These are phyloP conservation scores for Penicillium sp. DNA, from an alignment of 2,329 filamentous ascomycete species.

Conservation along the genomic window DNA sequence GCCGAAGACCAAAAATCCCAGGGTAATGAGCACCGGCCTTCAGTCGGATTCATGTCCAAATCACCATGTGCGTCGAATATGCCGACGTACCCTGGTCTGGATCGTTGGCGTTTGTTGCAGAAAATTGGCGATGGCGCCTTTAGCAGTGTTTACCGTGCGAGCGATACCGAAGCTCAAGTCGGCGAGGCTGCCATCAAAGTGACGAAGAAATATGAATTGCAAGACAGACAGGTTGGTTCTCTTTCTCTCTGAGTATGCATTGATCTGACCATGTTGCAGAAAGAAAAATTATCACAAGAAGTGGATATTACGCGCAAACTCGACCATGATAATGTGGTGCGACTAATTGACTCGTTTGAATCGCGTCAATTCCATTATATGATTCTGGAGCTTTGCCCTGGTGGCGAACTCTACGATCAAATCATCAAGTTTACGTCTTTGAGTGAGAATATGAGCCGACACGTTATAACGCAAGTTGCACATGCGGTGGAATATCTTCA, in stretches of 20 bases:
- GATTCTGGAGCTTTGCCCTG: constrained; percentile 5
- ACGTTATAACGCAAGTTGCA: constrained; percentile 13
- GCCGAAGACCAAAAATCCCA: background rate
- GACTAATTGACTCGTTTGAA: constrained; percentile 8
- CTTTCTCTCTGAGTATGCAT: background rate
- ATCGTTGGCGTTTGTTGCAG: constrained; percentile 8
- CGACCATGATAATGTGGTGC: constrained; percentile 5
- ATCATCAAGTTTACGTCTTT: constrained; percentile 11
- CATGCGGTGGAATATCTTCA: constrained; percentile 10
- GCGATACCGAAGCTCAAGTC: constrained; percentile 4
- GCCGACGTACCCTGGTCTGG: constrained; percentile 9
- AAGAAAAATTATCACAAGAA: constrained; percentile 7
- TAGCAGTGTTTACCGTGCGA: constrained; percentile 11
- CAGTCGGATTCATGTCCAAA: constrained; percentile 3
- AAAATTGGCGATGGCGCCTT: constrained; percentile 10
- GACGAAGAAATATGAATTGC: constrained; percentile 11
- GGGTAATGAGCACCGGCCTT: background rate
- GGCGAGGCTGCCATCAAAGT: constrained; percentile 10
- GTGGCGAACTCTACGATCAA: constrained; percentile 11
- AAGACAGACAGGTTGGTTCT: constrained; percentile 8
- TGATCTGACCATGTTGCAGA: constrained; percentile 1
- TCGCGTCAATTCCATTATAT: constrained; percentile 5
- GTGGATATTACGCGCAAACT: constrained; percentile 8
- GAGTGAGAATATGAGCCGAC: constrained; percentile 15
- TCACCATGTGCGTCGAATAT: constrained; percentile 1